phyloP scores from a whole-genome alignment of 345 rosid species.

The Melaleuca alternifolia region DNA sequence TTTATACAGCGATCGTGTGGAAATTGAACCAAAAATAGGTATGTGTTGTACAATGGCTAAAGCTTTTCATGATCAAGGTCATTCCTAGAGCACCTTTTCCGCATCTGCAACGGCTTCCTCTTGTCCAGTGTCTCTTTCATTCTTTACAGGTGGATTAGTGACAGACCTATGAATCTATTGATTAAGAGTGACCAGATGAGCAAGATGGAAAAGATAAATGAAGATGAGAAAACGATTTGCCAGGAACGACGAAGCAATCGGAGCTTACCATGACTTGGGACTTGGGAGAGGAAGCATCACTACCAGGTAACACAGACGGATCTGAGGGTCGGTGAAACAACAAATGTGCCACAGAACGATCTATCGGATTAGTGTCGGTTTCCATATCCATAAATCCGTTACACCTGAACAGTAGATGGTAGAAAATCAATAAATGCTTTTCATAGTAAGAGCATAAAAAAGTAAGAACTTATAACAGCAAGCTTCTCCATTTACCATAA shows the following conservation, averaged over 20 bases:
- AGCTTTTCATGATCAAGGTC: background rate
- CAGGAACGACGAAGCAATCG: background rate
- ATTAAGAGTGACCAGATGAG: background rate
- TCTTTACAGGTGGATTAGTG: constrained; percentile 21
- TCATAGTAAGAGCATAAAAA: background rate
- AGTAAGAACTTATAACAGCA: background rate
- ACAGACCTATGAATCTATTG: constrained; percentile 44
- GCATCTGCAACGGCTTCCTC: constrained; percentile 15
- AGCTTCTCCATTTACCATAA: background rate
- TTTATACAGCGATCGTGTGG: background rate
- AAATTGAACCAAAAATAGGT: background rate
- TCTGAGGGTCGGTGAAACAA: constrained; percentile 84
- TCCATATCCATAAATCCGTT: constrained; percentile 60
- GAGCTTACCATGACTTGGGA: constrained; percentile 33
- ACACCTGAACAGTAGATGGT: constrained; percentile 27
- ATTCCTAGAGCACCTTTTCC: constrained; percentile 13
- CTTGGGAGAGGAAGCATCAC: constrained; percentile 25
- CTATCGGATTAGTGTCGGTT: constrained; percentile 90
- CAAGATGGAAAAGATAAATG: background rate
- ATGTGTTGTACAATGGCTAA: background rate
- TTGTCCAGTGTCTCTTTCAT: constrained; percentile 17
- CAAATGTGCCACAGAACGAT: constrained; percentile 85
- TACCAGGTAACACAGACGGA: constrained; percentile 29
- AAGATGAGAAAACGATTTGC: background rate
- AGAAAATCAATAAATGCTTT: background rate